These are phyloP conservation scores for Fusarium sp. DNA, from an alignment of 2,329 filamentous ascomycete genomes.

Conservation along the genomic window DNA sequence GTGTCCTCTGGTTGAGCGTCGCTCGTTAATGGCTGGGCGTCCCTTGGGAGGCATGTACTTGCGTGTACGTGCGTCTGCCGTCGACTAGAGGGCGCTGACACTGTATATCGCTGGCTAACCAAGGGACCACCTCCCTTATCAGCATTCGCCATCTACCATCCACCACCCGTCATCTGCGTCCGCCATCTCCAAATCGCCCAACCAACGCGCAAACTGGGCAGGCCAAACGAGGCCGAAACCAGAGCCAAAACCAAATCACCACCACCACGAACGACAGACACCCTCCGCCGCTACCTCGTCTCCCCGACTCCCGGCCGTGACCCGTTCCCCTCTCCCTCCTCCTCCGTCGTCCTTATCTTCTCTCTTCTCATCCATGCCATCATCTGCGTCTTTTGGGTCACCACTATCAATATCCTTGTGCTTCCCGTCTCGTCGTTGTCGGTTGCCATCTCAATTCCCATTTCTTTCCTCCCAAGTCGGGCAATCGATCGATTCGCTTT, in stretches of 20 bases:
- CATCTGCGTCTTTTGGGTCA: conserved; percentile 6
- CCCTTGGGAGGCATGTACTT: conserved; percentile 4
- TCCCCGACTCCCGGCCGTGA: conserved; percentile 32
- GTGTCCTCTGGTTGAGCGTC: conserved; percentile 3
- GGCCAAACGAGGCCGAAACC: conserved; percentile 27
- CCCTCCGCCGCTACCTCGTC: conserved; percentile 11
- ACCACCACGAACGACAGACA: conserved; percentile 21
- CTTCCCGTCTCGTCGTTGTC: conserved; percentile 9
- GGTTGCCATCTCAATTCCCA: conserved; percentile 9
- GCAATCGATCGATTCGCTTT: conserved; percentile 23
- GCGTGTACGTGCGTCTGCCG: conserved; percentile 2
- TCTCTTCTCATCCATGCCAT: conserved; percentile 8
- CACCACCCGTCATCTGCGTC: conserved; percentile 32
- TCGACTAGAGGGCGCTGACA: conserved; percentile 6
- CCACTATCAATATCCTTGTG: conserved; percentile 14
- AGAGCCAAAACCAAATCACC: conserved; percentile 29
- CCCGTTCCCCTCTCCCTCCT: conserved; percentile 30
- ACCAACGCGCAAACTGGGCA: conserved; percentile 13
- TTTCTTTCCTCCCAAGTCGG: neutral
- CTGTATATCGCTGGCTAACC: conserved; percentile 18
- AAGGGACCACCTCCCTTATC: conserved; percentile 34
- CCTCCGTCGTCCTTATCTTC: conserved; percentile 23
- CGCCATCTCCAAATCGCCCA: conserved; percentile 22
- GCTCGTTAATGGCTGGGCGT: conserved; percentile 13
- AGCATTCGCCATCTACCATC: conserved; percentile 40